phyloP scores from a whole-genome alignment of 2,329 filamentous ascomycete genomes.

The Penicillium sp. region DNA sequence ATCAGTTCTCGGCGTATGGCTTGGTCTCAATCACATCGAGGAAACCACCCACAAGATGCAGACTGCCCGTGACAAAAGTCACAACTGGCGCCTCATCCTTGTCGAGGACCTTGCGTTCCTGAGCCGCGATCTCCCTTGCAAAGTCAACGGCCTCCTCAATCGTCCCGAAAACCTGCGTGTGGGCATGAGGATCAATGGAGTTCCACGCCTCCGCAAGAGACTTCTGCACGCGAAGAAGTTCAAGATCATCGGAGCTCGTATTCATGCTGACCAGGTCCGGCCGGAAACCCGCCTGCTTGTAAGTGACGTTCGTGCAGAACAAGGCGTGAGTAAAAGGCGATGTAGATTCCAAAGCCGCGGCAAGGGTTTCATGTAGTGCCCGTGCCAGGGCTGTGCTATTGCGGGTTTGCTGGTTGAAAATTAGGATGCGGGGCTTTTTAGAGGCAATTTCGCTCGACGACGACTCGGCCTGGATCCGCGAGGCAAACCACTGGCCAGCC shows the following conservation, averaged over 20 bases:
- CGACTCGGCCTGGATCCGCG: conserved; percentile 39
- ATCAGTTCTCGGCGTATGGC: conserved; percentile 13
- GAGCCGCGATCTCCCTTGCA: conserved; percentile 45
- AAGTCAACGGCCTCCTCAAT: conserved; percentile 63
- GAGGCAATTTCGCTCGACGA: conserved; percentile 25
- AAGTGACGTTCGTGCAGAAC: conserved; percentile 74
- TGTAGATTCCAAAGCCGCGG: conserved; percentile 34
- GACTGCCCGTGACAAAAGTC: conserved; percentile 72
- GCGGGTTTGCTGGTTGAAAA: conserved; percentile 92
- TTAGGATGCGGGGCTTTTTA: conserved; percentile 53
- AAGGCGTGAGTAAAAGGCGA: conserved; percentile 64
- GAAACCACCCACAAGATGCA: conserved; percentile 76
- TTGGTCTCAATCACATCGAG: conserved; percentile 63
- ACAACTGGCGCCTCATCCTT: conserved; percentile 47
- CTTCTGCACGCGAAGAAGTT: conserved; percentile 60
- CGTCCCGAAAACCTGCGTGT: conserved; percentile 56
- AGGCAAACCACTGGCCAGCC: conserved; percentile 70
- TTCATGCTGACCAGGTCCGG: conserved; percentile 60
- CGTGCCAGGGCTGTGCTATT: conserved; percentile 63
- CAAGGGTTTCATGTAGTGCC: conserved; percentile 56
- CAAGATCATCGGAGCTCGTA: conserved; percentile 53
- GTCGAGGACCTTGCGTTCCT: conserved; percentile 25
- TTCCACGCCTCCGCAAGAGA: conserved; percentile 57
- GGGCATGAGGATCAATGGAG: conserved; percentile 48
- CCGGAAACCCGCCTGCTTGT: conserved; percentile 54